phyloP scores from a whole-genome alignment of 768 basidiomycete genomes.

The Phanerochaete carnosa region DNA sequence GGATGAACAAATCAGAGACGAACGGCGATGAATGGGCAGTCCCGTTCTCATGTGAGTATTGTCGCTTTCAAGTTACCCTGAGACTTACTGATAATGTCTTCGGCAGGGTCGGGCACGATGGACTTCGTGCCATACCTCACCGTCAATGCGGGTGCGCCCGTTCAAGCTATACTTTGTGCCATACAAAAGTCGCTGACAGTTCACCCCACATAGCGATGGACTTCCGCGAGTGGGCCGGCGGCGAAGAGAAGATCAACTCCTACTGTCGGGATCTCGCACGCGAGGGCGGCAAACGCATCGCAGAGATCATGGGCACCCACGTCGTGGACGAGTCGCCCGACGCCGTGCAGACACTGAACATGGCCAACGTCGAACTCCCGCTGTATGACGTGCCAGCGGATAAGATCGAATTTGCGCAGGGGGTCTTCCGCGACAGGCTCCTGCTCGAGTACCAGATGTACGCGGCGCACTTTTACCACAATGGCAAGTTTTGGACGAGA shows the following conservation, averaged over 20 bases:
- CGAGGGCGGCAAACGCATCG: constrained; percentile 57
- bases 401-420: constrained; percentile 4
- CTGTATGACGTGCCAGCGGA: constrained; percentile 10
- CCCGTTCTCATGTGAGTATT: constrained; percentile 51
- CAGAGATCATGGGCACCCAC: constrained; percentile 54
- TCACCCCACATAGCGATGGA: constrained; percentile 51
- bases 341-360: constrained; percentile 58
- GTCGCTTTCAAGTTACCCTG: neutral
- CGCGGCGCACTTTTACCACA: constrained; percentile 26
- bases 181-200: neutral
- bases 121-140: constrained; percentile 53
- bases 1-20: constrained; percentile 14
- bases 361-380: constrained; percentile 45
- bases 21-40: constrained; percentile 37
- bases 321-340: constrained; percentile 53
- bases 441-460: constrained; percentile 24
- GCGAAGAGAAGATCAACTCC: constrained; percentile 63
- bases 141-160: constrained; percentile 43
- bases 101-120: constrained; percentile 57
- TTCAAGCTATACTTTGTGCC: neutral
- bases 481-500: constrained; percentile 30
- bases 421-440: constrained; percentile 20
- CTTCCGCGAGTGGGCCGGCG: constrained; percentile 69
- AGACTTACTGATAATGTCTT: neutral
- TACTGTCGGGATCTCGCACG: constrained; percentile 70